phyloP scores from a whole-genome alignment of 371 early-diverging fungal species.

The Mortierella sp. region DNA sequence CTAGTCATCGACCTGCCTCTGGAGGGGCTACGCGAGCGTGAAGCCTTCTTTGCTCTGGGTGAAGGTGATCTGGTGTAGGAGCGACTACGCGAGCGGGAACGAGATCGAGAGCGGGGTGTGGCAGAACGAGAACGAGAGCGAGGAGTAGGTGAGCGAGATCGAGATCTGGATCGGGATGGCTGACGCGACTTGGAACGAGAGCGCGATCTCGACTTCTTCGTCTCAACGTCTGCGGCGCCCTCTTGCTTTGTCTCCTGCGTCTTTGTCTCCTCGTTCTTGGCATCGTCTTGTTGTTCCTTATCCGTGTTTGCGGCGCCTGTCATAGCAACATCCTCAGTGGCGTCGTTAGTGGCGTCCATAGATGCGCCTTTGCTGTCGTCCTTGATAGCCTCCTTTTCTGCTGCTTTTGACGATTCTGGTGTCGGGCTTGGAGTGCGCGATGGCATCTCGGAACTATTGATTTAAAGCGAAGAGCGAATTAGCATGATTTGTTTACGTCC shows the following conservation, averaged over 20 bases:
- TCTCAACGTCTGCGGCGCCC: slow-evolving; percentile 3
- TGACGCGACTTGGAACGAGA: slow-evolving; percentile 28
- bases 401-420: slow-evolving; percentile 3
- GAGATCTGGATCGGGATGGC: slow-evolving; percentile 30
- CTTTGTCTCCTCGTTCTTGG: slow-evolving; percentile 4
- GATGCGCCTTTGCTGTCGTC: too few relatives aligned
- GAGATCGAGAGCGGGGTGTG: slow-evolving; percentile 29
- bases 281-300: slow-evolving; percentile 1
- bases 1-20: slow-evolving; percentile 32
- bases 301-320: neutral
- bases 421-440: slow-evolving; percentile 45
- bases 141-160: slow-evolving; percentile 32
- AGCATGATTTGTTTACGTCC: neutral
- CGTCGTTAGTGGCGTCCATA: too few relatives aligned
- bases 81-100: slow-evolving; percentile 39
- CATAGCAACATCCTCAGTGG: too few relatives aligned
- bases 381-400: slow-evolving; percentile 4
- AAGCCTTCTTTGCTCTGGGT: slow-evolving; percentile 17
- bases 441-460: slow-evolving; percentile 32
- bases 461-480: neutral
- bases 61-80: slow-evolving; percentile 38
- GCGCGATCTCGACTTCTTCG: slow-evolving; percentile 17
- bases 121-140: slow-evolving; percentile 34
- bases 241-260: slow-evolving; percentile 1
- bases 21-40: slow-evolving; percentile 28